Evolutionary conservation across 805 yeast genomes (phyloP).

Genomic region (Saccharomycopsis sp.): DNA sequence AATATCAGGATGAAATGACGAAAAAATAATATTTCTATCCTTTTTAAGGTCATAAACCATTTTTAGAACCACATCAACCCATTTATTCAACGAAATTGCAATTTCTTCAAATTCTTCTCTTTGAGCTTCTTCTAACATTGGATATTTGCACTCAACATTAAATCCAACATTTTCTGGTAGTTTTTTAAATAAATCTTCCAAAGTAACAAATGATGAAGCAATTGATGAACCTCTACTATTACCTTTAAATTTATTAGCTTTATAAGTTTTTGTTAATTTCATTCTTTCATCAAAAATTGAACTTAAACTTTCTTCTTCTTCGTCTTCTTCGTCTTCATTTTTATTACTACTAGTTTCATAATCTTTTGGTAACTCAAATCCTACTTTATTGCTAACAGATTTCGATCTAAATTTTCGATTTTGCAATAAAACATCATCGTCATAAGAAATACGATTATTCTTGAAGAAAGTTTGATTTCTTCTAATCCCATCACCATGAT

Average conservation of each 20-base stretch:
- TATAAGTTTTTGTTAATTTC: slow-evolving; percentile 83
- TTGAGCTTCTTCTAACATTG: slow-evolving; percentile 90
- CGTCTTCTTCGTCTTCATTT: neutral
- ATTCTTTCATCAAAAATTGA: slow-evolving; percentile 42
- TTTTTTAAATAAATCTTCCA: slow-evolving; percentile 72
- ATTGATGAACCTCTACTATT: slow-evolving; percentile 81
- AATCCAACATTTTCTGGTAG: slow-evolving; percentile 81
- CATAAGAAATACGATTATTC: slow-evolving; percentile 1
- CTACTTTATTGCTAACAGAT: slow-evolving; percentile 3
- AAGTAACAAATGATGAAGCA: slow-evolving; percentile 85
- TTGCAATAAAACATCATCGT: slow-evolving; percentile 14
- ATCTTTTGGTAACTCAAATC: no score
- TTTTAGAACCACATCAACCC: slow-evolving; percentile 79
- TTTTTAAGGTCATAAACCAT: slow-evolving; percentile 67
- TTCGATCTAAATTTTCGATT: slow-evolving; percentile 7
- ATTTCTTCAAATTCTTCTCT: slow-evolving; percentile 79
- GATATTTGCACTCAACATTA: slow-evolving; percentile 90
- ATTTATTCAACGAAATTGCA: slow-evolving; percentile 72
- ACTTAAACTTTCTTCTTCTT: slow-evolving; percentile 19
- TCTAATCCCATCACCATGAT: neutral
- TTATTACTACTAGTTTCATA: neutral
- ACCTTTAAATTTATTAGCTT: slow-evolving; percentile 82
- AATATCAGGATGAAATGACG: slow-evolving; percentile 91
- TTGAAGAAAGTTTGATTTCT: neutral
- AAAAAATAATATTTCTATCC: slow-evolving; percentile 80